A percentile compares a stretch with the other conserved stretches of the same genome.
These are phyloP conservation scores for Talaromyces ruber DNA, from an alignment of 495 filamentous ascomycete genomes.

Conservation along the genomic window DNA sequence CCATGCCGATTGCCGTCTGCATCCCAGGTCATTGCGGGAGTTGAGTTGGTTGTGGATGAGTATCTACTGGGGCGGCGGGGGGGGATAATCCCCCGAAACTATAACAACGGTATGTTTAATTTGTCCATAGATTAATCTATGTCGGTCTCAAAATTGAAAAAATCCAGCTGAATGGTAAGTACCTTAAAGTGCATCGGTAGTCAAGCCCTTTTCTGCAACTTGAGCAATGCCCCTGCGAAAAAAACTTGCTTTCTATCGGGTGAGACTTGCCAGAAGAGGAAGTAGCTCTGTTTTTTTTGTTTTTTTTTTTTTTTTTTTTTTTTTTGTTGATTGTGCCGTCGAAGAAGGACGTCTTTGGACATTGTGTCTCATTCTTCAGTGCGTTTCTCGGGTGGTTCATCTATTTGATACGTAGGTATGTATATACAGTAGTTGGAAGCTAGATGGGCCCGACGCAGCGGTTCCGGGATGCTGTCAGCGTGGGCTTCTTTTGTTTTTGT, in stretches of 20 bases:
- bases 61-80: neutral
- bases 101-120: neutral
- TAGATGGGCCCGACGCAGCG: neutral
- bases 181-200: neutral
- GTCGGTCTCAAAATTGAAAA: neutral
- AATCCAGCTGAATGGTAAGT: neutral
- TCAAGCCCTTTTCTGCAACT: neutral
- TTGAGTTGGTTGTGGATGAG: neutral
- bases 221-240: neutral
- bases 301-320: no score
- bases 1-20: neutral
- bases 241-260: neutral
- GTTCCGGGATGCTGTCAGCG: neutral
- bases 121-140: neutral
- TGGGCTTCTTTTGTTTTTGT: neutral
- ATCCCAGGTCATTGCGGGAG: neutral
- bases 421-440: neutral
- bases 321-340: neutral
- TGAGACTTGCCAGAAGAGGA: neutral
- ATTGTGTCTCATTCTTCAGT: neutral
- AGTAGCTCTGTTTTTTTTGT: neutral
- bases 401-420: neutral
- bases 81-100: neutral
- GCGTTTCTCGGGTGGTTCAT: neutral
- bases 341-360: neutral